Percentiles rank a stretch among this genome's conserved stretches.
Evolutionary conservation across 2,329 filamentous ascomycete genomes (phyloP).

Genomic region (Phyllosticta citriasiana): DNA sequence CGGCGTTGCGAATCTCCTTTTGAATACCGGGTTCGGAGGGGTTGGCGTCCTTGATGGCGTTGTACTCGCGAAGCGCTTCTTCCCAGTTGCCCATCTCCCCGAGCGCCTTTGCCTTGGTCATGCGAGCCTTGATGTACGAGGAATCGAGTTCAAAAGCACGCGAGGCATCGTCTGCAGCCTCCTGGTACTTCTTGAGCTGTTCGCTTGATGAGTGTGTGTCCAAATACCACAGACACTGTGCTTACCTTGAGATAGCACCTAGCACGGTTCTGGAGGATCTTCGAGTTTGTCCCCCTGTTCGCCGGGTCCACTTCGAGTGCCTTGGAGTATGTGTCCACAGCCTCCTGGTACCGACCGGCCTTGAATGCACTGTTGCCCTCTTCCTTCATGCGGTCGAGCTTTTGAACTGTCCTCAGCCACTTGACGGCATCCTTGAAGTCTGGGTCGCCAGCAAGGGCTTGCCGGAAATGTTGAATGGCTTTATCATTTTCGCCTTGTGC

Average conservation of each 20-base stretch:
- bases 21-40: conserved; percentile 70
- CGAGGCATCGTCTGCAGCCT: conserved; percentile 78
- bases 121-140: conserved; percentile 78
- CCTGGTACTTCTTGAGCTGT: conserved; percentile 69
- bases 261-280: conserved; percentile 88
- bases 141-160: conserved; percentile 74
- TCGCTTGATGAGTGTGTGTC: neutral
- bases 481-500: conserved; percentile 91
- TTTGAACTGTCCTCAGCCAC: conserved; percentile 81
- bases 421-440: conserved; percentile 84
- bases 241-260: conserved; percentile 60
- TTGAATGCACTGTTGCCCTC: conserved; percentile 91
- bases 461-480: conserved; percentile 82
- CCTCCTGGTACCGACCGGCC: conserved; percentile 64
- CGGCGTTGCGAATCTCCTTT: conserved; percentile 80
- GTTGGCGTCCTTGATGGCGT: conserved; percentile 72
- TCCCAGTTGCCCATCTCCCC: conserved; percentile 86
- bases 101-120: conserved; percentile 84
- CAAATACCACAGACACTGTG: neutral
- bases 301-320: conserved; percentile 76
- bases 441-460: conserved; percentile 81
- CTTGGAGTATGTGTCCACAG: conserved; percentile 73
- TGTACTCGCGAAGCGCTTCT: conserved; percentile 79
- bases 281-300: conserved; percentile 89
- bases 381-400: conserved; percentile 85